These are phyloP conservation scores for Oehlia diaphana DNA, from an alignment of 192 early-diverging fungal species.

Conservation along the genomic window DNA sequence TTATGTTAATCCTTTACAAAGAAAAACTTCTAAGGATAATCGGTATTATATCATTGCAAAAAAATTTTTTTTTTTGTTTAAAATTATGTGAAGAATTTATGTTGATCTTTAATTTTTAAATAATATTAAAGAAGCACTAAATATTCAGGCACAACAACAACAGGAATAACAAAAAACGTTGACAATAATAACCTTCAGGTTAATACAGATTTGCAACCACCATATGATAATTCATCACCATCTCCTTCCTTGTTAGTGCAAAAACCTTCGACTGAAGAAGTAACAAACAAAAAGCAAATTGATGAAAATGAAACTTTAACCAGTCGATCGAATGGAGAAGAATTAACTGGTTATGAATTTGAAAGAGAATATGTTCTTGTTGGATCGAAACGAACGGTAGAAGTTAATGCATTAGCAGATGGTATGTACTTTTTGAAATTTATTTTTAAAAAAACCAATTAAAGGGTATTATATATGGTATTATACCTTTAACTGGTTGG, in stretches of 20 bases:
- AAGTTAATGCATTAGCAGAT: constrained; percentile 77
- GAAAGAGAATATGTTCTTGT: constrained; percentile 77
- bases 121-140: neutral
- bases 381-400: constrained; percentile 62
- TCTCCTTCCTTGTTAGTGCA: constrained; percentile 26
- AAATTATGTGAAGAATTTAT: neutral
- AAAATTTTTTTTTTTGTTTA: neutral
- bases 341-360: constrained; percentile 40
- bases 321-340: constrained; percentile 29
- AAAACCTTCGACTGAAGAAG: neutral
- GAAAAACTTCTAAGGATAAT: constrained; percentile 10
- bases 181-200: neutral
- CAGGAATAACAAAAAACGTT: constrained; percentile 1
- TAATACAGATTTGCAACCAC: constrained; percentile 14
- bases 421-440: constrained; percentile 39
- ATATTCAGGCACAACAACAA: neutral
- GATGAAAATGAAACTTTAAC: constrained; percentile 23
- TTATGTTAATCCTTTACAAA: neutral
- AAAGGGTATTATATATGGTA: neutral
- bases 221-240: constrained; percentile 24
- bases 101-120: neutral
- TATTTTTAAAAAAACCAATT: neutral
- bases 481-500: neutral
- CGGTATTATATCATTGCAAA: neutral
- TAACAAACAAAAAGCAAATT: constrained; percentile 24